Base-by-base conservation (phyloP, 805 yeast species). In the Teunomyces tritomae region DNA sequence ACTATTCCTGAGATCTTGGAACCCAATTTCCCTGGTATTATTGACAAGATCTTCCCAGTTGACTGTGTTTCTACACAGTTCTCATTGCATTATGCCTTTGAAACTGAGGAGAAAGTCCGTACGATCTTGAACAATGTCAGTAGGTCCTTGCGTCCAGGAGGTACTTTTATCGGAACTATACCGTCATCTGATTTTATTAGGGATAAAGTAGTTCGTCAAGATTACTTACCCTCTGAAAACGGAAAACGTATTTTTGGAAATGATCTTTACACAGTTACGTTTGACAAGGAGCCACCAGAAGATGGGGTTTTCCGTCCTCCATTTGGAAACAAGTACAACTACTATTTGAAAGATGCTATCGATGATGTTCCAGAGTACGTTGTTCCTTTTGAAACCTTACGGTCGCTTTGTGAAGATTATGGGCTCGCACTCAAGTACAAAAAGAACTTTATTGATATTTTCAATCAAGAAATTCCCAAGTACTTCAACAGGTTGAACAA, bases 361-460 rank as follows among this genome's bases (percentile, higher is more conserved):
- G 97, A 89, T 52, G 85, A 94, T 58, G 97, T 94, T 20, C 98
- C 98, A 0, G 99, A 94, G 61, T 94, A 87, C 59, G 95, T 94
- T 5, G 97, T 94, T 5, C 98, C 97, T 1, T 90, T 94, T 66
- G 97, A 92, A 59, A 80, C 84, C 1, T 80, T 94, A 49, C 77
- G 96, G 64, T 80, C 85, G 47, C 68, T 92, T 46, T 95, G 97
- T 39, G 89, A 85, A 60, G 95, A 89, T 49, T 87, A 83, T 63
- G 89, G 89, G 10, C 67, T 92, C 52, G 85, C 82, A 48, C 68
- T 94, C 49, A 78, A 84, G 49, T 81, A 81, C 56, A 84, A 84
- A 58, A 83, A 83, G 73, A 84, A 87, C 45, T 92, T 94, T 57
- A 78, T 85, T 54, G 90, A 89, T 41, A 80, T 90, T 59, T 94